Evolutionary conservation across 108 stramenopile genomes (phyloP).

Genomic region (Licmophora abbreviata): DNA sequence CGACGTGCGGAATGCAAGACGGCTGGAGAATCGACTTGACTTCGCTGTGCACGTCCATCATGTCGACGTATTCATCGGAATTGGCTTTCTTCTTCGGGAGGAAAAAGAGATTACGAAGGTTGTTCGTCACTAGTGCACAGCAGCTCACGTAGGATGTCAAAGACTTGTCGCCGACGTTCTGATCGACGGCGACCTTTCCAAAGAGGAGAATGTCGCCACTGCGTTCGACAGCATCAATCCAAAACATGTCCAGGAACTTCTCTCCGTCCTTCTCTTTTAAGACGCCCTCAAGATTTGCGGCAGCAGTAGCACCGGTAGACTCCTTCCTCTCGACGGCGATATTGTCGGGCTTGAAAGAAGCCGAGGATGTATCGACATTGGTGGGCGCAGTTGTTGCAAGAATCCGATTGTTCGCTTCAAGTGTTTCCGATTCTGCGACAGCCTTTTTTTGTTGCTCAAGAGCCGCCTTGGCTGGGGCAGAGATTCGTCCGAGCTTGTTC

Average conservation of each 20-base stretch:
- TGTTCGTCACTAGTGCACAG: slow-evolving; percentile 79
- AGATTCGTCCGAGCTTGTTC: slow-evolving; percentile 14
- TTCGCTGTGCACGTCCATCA: slow-evolving; percentile 82
- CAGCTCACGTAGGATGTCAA: slow-evolving; percentile 77
- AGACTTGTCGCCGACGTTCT: slow-evolving; percentile 10
- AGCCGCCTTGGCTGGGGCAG: slow-evolving; percentile 34
- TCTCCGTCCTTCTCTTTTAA: slow-evolving; percentile 15
- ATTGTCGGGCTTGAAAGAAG: slow-evolving; percentile 42
- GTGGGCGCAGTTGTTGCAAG: slow-evolving; percentile 13
- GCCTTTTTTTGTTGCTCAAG: slow-evolving; percentile 13
- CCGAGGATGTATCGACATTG: slow-evolving; percentile 32
- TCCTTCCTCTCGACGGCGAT: slow-evolving; percentile 35
- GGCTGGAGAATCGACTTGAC: slow-evolving; percentile 58
- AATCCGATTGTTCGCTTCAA: neutral
- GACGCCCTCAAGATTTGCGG: slow-evolving; percentile 20
- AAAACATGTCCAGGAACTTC: slow-evolving; percentile 82
- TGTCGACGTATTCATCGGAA: slow-evolving; percentile 31
- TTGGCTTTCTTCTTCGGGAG: slow-evolving; percentile 59
- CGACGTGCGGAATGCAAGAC: slow-evolving; percentile 64
- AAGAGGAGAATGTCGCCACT: slow-evolving; percentile 90
- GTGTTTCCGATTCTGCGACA: neutral
- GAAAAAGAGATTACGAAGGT: slow-evolving; percentile 86
- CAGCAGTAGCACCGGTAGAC: slow-evolving; percentile 8
- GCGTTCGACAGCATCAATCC: slow-evolving; percentile 90
- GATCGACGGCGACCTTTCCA: slow-evolving; percentile 74